Base-by-base conservation (phyloP, 164 flowering plant genomes). In the Stephania cephalantha region DNA sequence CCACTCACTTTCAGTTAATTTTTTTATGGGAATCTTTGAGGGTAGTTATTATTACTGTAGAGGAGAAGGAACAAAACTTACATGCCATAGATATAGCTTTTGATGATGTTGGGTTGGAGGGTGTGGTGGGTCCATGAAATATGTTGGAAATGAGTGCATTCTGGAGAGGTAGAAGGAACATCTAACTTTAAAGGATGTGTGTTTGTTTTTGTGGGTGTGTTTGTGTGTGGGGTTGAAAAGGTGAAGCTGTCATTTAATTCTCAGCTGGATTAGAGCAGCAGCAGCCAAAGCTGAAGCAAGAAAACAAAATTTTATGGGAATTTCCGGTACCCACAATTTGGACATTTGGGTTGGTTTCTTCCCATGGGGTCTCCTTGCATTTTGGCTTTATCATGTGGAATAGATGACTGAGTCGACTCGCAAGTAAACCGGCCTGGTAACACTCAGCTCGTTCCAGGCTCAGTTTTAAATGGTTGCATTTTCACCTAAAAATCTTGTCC, bases 111-210 rank as follows among this genome's bases (percentile, higher is more conserved):
- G 66, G n/a, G n/a, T 61, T 61, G 66, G 66, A n/a, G 25, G 9
- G 20, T 61, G 20, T 61, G 66, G 66, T 61, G 66, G 66, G 66
- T 61, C 4, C 66, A 61, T n/a, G 66, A 61, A n/a, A 61, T 61
- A 5, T n/a, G 66, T 61, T 61, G 66, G 66, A 61, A 61, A 61
- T n/a, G 25, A 61, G 25, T 61, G 66, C 2, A n/a, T 1, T 18
- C 4, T 20, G 66, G 66, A n/a, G 25, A n/a, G 66, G 9, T 61
- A 61, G 66, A 61, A 18, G 10, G n/a, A 29, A 61, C 66, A 6
- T 20, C 29, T 61, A 18, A 18, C 25, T 61, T 18, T 17, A 61
- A 20, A 61, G 25, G 0, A 25, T n/a, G 66, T 61, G 42, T 35
- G 3, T 35, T 35, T 35, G 42, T 4, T 35, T 35, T 35, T 35